Conservation (phyloP, 2,329 filamentous ascomycete genomes). For the Atkinsonella texensis region DNA sequence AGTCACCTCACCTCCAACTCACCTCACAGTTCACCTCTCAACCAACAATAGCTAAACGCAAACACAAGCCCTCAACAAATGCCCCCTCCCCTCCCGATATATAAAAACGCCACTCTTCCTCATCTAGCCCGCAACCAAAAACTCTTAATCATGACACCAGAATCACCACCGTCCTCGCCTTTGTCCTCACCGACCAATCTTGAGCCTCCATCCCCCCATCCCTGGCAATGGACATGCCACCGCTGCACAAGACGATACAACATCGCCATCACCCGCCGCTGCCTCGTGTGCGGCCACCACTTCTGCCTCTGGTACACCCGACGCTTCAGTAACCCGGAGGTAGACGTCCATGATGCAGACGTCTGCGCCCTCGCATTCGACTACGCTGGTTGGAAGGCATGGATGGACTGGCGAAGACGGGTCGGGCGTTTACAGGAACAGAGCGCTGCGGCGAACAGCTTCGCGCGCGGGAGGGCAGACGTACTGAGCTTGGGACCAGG, state of each 20-base stretch:
- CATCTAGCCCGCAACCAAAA: no score
- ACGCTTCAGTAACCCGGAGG: neutral
- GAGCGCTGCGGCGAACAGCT: neutral
- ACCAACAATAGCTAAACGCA: no score
- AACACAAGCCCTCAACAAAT: no score
- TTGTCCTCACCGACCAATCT: neutral
- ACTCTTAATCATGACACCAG: neutral
- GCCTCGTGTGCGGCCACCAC: conserved; percentile 26
- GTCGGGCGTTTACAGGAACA: neutral
- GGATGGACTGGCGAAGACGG: conserved; percentile 1
- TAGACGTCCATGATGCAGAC: neutral
- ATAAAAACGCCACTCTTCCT: neutral
- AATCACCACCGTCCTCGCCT: neutral
- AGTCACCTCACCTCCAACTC: no score
- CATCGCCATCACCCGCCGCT: conserved; percentile 22
- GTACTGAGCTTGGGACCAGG: no score
- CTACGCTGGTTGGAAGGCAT: conserved; percentile 10
- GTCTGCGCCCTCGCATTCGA: conserved; percentile 20
- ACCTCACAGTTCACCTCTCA: no score
- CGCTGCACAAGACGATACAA: conserved; percentile 16
- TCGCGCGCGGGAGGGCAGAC: no score
- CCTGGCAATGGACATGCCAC: conserved; percentile 24
- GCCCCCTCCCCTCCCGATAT: no score
- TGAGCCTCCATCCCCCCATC: conserved; percentile 5
- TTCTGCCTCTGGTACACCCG: conserved; percentile 17